A percentile compares a stretch with the other conserved stretches of the same genome.
Conservation (phyloP, 1,284 basidiomycete species). For the Naganishia sp. region DNA sequence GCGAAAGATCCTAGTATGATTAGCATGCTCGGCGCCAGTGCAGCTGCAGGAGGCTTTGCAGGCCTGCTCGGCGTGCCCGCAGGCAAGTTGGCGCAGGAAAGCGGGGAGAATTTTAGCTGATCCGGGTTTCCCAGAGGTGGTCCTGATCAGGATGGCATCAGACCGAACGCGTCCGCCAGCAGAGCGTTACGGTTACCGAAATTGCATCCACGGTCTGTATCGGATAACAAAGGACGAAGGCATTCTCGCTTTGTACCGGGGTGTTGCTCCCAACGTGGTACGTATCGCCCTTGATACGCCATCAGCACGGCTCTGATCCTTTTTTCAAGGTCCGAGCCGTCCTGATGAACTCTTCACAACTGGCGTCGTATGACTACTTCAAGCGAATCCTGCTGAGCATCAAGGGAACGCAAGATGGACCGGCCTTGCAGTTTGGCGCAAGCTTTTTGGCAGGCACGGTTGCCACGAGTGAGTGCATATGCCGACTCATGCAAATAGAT, state of each 20-base stretch:
- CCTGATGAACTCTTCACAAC: slow-evolving; percentile 59
- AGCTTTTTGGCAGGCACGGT: slow-evolving; percentile 58
- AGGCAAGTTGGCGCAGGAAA: slow-evolving; percentile 38
- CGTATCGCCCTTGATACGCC: slow-evolving; percentile 31
- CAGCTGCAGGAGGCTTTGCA: slow-evolving; percentile 36
- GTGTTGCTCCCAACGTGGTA: slow-evolving; percentile 57
- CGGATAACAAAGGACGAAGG: slow-evolving; percentile 57
- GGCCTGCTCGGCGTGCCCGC: slow-evolving; percentile 51
- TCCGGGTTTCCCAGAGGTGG: slow-evolving; percentile 31
- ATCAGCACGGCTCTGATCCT: not conserved
- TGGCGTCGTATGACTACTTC: slow-evolving; percentile 59
- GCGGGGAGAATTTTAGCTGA: not conserved
- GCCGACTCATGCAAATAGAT: not conserved
- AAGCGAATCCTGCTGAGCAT: slow-evolving; percentile 55
- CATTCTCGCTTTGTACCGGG: slow-evolving; percentile 53
- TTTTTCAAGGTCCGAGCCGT: slow-evolving; percentile 53
- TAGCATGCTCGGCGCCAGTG: slow-evolving; percentile 47
- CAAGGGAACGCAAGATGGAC: slow-evolving; percentile 54
- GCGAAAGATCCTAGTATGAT: slow-evolving; percentile 43
- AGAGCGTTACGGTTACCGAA: slow-evolving; percentile 48
- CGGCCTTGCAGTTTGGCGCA: slow-evolving; percentile 56
- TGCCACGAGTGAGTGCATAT: slow-evolving; percentile 53
- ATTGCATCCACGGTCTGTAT: slow-evolving; percentile 56
- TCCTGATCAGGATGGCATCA: slow-evolving; percentile 47
- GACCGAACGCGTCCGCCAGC: slow-evolving; percentile 48